Evolutionary conservation across 2,329 filamentous ascomycete species (phyloP), one percentile per base, ranked within the genome.

Genomic region (Alternaria postmessia): DNA sequence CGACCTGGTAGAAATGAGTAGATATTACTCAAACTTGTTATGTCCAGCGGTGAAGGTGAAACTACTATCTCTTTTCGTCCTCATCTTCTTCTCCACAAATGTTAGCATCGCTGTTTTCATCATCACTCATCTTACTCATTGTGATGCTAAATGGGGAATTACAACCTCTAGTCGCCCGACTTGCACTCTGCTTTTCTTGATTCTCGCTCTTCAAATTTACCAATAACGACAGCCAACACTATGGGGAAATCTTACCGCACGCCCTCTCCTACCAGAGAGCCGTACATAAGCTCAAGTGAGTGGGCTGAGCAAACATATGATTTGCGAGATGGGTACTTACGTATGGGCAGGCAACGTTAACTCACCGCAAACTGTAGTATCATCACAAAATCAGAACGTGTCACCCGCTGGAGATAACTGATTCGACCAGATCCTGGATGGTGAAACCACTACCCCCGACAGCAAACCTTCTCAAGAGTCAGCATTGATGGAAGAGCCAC

Each of bases 241-340:
- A 67, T 67, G 65, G 39, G 39, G 0, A 18, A 12, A 1, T 4
- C 54, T 0, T 64, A 44, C 12, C 61, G 57, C 5, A 68, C 61
- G 9, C 65, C 65, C 1, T 68, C 65, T n/a, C 65, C 64, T 0
- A 30, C 2, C 8, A 51, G 36, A 2, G 54, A 57, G n/a, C 3
- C 20, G 0, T 54, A 64, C 16, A 39, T 59, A 0, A 51, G 26
- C 11, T 52, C 54, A 1, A 57, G 65, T 66, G 49, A 56, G 55
- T 48, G 16, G 8, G 7, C 5, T n/a, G 3, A 18, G 1, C 9
- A 4, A 0, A 5, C 0, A 3, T 5, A 1, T 7, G 42, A 3
- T 7, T 7, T 11, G 7, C 4, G 20, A 12, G 2, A 20, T 16
- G 57, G 7, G 52, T 20, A 46, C 20, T 18, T 11, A 28, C 3